A percentile compares a stretch with the other conserved stretches of the same genome.
phyloP scores from a whole-genome alignment of 768 basidiomycete species.

The Xanthoconium purpureum region DNA sequence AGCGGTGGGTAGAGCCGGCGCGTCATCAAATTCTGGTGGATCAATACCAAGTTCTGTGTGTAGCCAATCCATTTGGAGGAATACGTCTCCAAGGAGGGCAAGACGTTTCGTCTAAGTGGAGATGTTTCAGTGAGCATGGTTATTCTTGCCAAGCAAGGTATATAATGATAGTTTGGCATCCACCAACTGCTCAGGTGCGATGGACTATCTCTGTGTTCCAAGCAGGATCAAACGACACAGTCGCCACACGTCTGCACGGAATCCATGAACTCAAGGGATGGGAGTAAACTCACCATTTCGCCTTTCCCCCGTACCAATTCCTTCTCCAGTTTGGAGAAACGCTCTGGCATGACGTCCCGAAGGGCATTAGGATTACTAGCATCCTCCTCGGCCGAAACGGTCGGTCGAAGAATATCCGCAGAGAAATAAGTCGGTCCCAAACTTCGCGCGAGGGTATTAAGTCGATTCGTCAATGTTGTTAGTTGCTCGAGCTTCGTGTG shows the following conservation, averaged over 20 bases:
- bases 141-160: not conserved
- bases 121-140: not conserved
- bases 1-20: slow-evolving; percentile 25
- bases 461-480: slow-evolving; percentile 63
- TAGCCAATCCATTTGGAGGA: slow-evolving; percentile 79
- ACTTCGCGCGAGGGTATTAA: slow-evolving; percentile 56
- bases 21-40: slow-evolving; percentile 54
- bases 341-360: slow-evolving; percentile 75
- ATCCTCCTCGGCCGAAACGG: slow-evolving; percentile 41
- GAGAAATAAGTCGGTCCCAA: slow-evolving; percentile 59
- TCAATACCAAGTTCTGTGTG: slow-evolving; percentile 77
- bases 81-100: slow-evolving; percentile 55
- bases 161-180: not conserved
- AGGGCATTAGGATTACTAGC: slow-evolving; percentile 38
- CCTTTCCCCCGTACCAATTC: slow-evolving; percentile 81
- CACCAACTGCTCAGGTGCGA: not conserved
- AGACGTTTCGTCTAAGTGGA: slow-evolving; percentile 61
- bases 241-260: not conserved
- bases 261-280: not conserved
- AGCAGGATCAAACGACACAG: not conserved
- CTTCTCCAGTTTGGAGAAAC: slow-evolving; percentile 77
- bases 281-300: slow-evolving; percentile 65
- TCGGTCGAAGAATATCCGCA: slow-evolving; percentile 51
- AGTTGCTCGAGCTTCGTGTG: slow-evolving; percentile 78
- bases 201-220: not conserved